phyloP scores from a whole-genome alignment of 2,329 filamentous ascomycete genomes.

The Rachicladosporium sp. region DNA sequence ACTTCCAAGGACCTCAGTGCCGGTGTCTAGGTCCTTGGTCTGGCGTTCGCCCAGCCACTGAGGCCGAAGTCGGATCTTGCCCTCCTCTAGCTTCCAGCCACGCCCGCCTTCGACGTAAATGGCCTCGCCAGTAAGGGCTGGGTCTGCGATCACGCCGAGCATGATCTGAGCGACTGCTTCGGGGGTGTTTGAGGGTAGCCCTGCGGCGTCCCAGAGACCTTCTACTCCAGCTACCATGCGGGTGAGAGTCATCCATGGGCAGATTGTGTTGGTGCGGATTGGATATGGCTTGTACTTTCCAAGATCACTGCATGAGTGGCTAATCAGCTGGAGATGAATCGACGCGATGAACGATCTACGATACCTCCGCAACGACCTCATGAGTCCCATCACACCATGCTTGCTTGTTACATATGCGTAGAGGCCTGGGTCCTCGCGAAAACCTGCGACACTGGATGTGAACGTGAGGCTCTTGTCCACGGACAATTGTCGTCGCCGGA shows the following conservation, averaged over 20 bases:
- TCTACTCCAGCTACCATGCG: constrained; percentile 25
- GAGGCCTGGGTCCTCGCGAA: constrained; percentile 36
- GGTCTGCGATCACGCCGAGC: constrained; percentile 24
- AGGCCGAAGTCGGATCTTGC: constrained; percentile 28
- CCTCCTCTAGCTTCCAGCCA: constrained; percentile 33
- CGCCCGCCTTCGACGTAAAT: constrained; percentile 33
- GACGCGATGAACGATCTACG: constrained; percentile 3
- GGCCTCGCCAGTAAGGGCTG: constrained; percentile 27
- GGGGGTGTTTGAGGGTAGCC: constrained; percentile 28
- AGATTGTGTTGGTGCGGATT: constrained; percentile 33
- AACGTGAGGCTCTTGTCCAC: constrained; percentile 32
- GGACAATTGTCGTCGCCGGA: constrained; percentile 14
- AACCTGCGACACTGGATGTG: constrained; percentile 36
- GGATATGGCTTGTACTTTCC: constrained; percentile 16
- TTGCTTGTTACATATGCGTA: constrained; percentile 38
- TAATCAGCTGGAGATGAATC: background rate
- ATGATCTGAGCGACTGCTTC: constrained; percentile 30
- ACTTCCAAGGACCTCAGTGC: constrained; percentile 23
- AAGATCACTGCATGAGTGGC: constrained; percentile 20
- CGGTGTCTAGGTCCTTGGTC: constrained; percentile 22
- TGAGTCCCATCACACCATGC: constrained; percentile 39
- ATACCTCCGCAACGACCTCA: constrained; percentile 32
- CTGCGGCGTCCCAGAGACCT: constrained; percentile 25
- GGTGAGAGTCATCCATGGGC: constrained; percentile 34
- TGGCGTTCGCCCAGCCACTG: constrained; percentile 33